Conservation (phyloP, 2,329 filamentous ascomycete species). For the Orbilia brochopaga region DNA sequence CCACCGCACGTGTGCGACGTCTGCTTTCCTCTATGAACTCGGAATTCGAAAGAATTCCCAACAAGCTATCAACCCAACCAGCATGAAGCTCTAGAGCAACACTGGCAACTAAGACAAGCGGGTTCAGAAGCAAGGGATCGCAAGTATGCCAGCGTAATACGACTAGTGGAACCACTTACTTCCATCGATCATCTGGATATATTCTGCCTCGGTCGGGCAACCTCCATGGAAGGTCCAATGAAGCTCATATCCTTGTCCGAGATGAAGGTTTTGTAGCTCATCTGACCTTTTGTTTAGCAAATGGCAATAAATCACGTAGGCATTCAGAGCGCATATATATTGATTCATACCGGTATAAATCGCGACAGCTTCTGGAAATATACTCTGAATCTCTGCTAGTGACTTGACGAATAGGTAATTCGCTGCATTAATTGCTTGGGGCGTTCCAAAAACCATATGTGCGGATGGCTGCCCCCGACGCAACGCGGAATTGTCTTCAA, state of each 20-base stretch:
- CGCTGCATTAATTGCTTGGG: slow-evolving; percentile 25
- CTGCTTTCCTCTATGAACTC: neutral
- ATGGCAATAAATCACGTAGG: no score
- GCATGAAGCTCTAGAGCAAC: no score
- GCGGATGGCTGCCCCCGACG: slow-evolving; percentile 17
- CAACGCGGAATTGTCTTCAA: slow-evolving; percentile 22
- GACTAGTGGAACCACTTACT: no score
- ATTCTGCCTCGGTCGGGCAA: slow-evolving; percentile 20
- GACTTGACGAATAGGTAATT: slow-evolving; percentile 29
- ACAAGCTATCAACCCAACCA: no score
- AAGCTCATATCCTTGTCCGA: slow-evolving; percentile 19
- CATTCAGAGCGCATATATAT: no score
- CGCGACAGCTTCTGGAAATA: slow-evolving; percentile 15
- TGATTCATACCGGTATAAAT: slow-evolving; percentile 24
- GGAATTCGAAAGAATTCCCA: no score
- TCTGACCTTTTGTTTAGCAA: slow-evolving; percentile 17
- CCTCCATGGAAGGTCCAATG: slow-evolving; percentile 26
- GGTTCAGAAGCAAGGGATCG: no score
- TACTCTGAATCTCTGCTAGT: slow-evolving; percentile 12
- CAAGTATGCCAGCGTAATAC: no score
- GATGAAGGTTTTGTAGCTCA: slow-evolving; percentile 25
- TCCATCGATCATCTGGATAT: slow-evolving; percentile 38
- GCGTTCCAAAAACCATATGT: slow-evolving; percentile 28
- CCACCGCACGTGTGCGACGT: no score
- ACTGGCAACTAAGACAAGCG: no score